phyloP scores from a whole-genome alignment of 1,139 yeast species.

The Pichia terricola region DNA sequence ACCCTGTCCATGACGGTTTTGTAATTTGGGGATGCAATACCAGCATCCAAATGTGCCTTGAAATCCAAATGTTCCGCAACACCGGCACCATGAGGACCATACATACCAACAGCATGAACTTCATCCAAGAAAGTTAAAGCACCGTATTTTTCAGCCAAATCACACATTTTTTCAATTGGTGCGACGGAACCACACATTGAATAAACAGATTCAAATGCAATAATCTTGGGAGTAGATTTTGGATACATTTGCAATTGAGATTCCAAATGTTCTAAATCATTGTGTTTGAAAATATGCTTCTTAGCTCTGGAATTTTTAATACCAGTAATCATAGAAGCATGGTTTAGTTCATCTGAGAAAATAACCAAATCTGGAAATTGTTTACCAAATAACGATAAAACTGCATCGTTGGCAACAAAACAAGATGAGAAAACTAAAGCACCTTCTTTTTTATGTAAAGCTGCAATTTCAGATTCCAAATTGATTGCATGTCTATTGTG shows the following conservation, averaged over 20 bases:
- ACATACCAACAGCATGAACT: slow-evolving; percentile 98
- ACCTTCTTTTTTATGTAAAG: slow-evolving; percentile 89
- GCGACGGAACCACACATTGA: slow-evolving; percentile 98
- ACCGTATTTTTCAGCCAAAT: slow-evolving; percentile 93
- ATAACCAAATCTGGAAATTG: slow-evolving; percentile 83
- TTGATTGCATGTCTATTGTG: slow-evolving; percentile 83
- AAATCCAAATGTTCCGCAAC: slow-evolving; percentile 95
- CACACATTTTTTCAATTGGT: slow-evolving; percentile 88
- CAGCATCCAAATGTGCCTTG: slow-evolving; percentile 63
- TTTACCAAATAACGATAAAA: slow-evolving; percentile 85
- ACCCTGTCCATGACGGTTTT: slow-evolving; percentile 76
- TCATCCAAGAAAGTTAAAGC: slow-evolving; percentile 95
- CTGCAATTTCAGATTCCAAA: slow-evolving; percentile 80
- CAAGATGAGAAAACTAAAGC: slow-evolving; percentile 94
- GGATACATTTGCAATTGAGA: slow-evolving; percentile 70
- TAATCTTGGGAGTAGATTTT: slow-evolving; percentile 75
- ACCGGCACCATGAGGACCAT: slow-evolving; percentile 99
- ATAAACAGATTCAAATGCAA: slow-evolving; percentile 94
- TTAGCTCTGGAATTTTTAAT: slow-evolving; percentile 82
- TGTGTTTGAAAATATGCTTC: slow-evolving; percentile 88
- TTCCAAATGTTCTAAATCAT: slow-evolving; percentile 78
- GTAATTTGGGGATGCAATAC: slow-evolving; percentile 44
- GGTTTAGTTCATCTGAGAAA: slow-evolving; percentile 88
- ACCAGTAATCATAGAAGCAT: slow-evolving; percentile 97
- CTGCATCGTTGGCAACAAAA: slow-evolving; percentile 95